phyloP scores from a whole-genome alignment of 345 rosid species.

The Syzygium oleosum region DNA sequence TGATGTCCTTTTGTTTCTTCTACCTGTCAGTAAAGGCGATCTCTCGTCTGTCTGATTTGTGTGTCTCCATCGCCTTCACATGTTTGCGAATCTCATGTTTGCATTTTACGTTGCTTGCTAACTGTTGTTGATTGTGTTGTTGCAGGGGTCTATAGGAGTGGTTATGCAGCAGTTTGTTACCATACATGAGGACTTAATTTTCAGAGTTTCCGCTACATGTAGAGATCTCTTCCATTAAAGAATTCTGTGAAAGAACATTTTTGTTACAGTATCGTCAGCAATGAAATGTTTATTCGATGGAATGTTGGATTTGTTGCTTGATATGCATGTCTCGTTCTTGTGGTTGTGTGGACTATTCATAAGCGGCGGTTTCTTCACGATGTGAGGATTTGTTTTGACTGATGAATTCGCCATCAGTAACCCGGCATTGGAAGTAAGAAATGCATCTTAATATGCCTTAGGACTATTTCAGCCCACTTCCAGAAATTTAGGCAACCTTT shows the following conservation, averaged over 20 bases:
- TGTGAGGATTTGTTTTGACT: neutral
- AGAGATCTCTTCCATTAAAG: neutral
- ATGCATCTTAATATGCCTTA: neutral
- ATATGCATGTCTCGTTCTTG: neutral
- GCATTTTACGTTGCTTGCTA: neutral
- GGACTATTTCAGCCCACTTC: neutral
- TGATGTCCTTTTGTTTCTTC: neutral
- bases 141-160: neutral
- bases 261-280: neutral
- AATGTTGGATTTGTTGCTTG: neutral
- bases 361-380: neutral
- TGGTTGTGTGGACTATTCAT: neutral
- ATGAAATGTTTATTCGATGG: neutral
- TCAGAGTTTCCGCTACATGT: neutral
- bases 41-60: neutral
- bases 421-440: neutral
- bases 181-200: neutral
- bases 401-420: neutral
- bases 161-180: neutral
- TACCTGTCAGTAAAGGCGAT: neutral
- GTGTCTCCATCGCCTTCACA: neutral
- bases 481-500: neutral
- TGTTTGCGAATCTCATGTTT: neutral
- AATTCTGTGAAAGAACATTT: neutral
- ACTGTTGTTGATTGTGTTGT: neutral